Base-by-base conservation (phyloP, 2,329 filamentous ascomycete genomes). In the Fusarium napiforme region DNA sequence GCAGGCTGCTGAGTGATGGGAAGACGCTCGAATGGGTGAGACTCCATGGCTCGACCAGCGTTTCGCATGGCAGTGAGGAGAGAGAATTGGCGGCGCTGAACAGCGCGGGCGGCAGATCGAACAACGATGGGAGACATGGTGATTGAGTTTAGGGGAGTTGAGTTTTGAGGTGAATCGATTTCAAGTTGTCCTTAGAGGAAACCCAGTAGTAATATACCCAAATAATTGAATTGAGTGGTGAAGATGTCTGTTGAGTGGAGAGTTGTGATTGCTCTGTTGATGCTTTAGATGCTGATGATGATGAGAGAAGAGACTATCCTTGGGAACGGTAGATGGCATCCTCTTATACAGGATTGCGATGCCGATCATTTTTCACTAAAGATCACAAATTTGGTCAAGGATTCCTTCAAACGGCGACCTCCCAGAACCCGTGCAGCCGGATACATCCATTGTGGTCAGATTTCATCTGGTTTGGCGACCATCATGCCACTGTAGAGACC, bases 11-110 rank as follows among this genome's bases (percentile, higher is more conserved):
- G 78, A 28, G 74, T 71, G 21, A 71, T 58, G 47, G 81, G 74
- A 19, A 81, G 69, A 53, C 81, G 79, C 73, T 82, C 78, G 52
- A 82, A 82, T 60, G 81, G 80, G 59, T 83, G 82, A 61, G 81
- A 47, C 69, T 83, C 82, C 73, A 81, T 78, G 39, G 78, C 73
- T 60, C 81, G 80, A 42, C 77, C 78, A 40, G 78, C 78, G 40
- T 75, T 77, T 61, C 82, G 80, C 74, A 82, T 76, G n/a, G 77
- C 68, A 39, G 67, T 70, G 46, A 82, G 72, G 43, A 82, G 75
- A 66, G 82, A 83, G 74, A 82, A 82, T 26, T 80, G 80, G 46
- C 82, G 79, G 62, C 78, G 78, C 63, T 74, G 65, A 30, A 77
- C 74, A 66, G 75, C 73, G 71, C 81, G 81, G 60, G 76, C 69